Evolutionary conservation across 495 filamentous ascomycete genomes (phyloP).

Genomic region (Tuber microsphaerosporum): DNA sequence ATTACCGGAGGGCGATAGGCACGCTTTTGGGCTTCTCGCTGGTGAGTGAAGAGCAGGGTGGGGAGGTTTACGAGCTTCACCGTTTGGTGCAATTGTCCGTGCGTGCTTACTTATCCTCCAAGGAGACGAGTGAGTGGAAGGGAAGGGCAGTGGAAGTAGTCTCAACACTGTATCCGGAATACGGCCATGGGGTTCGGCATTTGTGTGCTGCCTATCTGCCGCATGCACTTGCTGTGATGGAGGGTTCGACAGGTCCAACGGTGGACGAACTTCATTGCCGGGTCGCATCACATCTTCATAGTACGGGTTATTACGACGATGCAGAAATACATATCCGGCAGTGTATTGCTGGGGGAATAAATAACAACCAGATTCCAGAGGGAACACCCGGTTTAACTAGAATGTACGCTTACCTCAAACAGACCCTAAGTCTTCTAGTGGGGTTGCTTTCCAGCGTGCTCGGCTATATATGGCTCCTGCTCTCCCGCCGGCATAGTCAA

Average conservation of each 20-base stretch:
- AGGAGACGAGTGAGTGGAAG: background rate
- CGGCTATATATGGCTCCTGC: background rate
- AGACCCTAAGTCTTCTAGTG: background rate
- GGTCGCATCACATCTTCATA: background rate
- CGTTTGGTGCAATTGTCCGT: constrained; percentile 18
- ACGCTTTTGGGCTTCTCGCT: constrained; percentile 3
- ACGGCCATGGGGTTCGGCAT: constrained; percentile 1
- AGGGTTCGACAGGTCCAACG: background rate
- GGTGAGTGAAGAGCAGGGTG: background rate
- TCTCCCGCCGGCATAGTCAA: background rate
- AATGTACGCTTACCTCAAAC: background rate
- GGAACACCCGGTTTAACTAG: background rate
- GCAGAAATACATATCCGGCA: constrained; percentile 9
- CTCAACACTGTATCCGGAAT: constrained; percentile 2
- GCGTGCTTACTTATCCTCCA: constrained; percentile 1
- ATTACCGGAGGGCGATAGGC: constrained; percentile 6
- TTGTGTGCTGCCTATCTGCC: constrained; percentile 14
- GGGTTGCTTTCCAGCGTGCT: background rate
- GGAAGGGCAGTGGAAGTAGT: background rate
- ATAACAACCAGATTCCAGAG: background rate
- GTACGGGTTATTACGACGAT: background rate
- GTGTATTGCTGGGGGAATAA: background rate
- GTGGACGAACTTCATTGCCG: background rate
- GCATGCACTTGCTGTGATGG: constrained; percentile 11
- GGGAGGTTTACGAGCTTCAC: constrained; percentile 13